Conservation (phyloP, 257 asterid species). For the Gentiana dahurica region DNA sequence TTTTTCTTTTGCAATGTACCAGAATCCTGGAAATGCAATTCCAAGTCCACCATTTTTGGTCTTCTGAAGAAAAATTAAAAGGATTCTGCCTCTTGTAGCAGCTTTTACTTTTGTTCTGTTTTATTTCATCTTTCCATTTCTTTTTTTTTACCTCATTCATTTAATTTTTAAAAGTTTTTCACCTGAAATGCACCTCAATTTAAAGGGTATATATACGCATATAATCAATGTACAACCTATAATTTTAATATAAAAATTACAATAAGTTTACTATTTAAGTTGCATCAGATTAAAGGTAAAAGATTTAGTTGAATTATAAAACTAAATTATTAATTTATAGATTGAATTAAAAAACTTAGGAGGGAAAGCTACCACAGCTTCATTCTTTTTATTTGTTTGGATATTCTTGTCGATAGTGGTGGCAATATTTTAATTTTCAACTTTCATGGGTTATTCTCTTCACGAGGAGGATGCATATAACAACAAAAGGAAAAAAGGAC, state of each 20-base stretch:
- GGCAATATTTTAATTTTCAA: constrained; percentile 12
- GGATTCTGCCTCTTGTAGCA: constrained; percentile 36
- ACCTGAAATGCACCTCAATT: constrained; percentile 4
- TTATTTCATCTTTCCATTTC: constrained; percentile 9
- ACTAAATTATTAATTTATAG: constrained; percentile 9
- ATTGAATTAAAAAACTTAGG: constrained; percentile 11
- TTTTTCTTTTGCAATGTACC: constrained; percentile 65
- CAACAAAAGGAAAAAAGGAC: constrained; percentile 28
- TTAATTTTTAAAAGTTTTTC: constrained; percentile 10
- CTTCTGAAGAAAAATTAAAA: constrained; percentile 20
- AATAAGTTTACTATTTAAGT: too few species aligned
- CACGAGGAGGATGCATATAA: constrained; percentile 37
- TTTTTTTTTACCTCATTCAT: constrained; percentile 8
- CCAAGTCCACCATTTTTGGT: constrained; percentile 44
- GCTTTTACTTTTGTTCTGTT: constrained; percentile 59
- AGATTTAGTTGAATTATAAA: constrained; percentile 1
- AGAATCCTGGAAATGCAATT: constrained; percentile 32
- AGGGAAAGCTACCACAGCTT: constrained; percentile 19
- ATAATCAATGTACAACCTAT: too few species aligned
- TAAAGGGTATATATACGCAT: neutral
- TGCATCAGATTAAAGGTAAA: neutral
- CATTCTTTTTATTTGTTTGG: constrained; percentile 19
- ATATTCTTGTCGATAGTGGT: constrained; percentile 17
- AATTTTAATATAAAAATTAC: too few species aligned
- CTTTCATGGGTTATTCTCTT: constrained; percentile 37